These are phyloP conservation scores for Pichia heedii DNA, from an alignment of 805 yeast species.

Conservation along the genomic window DNA sequence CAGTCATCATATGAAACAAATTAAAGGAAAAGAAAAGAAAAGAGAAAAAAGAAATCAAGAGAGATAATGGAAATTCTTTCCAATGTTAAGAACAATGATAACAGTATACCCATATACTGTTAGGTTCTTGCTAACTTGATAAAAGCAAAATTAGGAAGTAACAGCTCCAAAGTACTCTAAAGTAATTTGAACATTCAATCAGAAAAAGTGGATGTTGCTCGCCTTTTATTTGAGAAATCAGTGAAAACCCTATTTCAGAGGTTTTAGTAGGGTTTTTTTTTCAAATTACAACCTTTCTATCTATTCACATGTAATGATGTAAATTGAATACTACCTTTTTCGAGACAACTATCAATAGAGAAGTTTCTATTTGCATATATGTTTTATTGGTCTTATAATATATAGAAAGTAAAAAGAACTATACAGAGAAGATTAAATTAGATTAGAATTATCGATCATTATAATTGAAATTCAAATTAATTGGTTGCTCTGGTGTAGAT, in stretches of 20 bases:
- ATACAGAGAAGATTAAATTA: background rate
- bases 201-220: background rate
- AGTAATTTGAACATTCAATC: background rate
- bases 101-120: constrained; percentile 1
- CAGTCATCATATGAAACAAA: constrained; percentile 26
- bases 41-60: background rate
- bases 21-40: background rate
- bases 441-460: no score
- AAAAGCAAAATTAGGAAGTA: no score
- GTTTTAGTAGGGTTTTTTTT: background rate
- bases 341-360: no score
- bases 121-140: no score
- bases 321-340: no score
- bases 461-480: constrained; percentile 26
- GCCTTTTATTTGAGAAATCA: background rate
- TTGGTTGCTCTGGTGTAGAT: constrained; percentile 85
- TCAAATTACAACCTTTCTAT: no score
- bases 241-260: background rate
- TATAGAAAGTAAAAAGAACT: constrained; percentile 1
- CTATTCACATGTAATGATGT: no score
- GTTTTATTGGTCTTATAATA: background rate
- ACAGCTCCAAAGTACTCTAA: no score
- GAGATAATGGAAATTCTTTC: background rate
- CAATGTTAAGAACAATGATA: background rate
- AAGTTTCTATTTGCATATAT: background rate